Base-by-base conservation (phyloP, 805 yeast species). In the Pichia rugopelliculosa region DNA sequence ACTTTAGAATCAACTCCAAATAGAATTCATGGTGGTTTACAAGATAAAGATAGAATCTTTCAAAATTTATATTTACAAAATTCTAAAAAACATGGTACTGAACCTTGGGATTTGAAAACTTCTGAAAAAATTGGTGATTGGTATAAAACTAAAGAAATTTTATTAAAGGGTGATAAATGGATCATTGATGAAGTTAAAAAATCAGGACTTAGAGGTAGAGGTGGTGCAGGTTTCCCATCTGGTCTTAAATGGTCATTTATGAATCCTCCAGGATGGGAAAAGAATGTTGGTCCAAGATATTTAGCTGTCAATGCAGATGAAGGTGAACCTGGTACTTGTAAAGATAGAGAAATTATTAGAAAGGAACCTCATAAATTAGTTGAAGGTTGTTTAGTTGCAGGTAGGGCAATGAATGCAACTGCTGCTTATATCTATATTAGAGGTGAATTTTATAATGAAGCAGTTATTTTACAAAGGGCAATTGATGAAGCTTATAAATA, bases 241-340 rank as follows among this genome's bases (percentile, higher is more conserved):
- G 96, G 96, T 27, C 76, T 87, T 61, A 87, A 87, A 68, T 87
- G 95, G 95, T 84, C 93, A 22, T 87, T 87, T 64, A 87, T 87
- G 96, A 87, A 87, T 69, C 96, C 96, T 41, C 96, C 96, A 47
- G 93, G 93, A 50, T 87, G 96, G 96, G 95, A 87, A 53, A 87
- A 87, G 63, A 87, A 87, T 68, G 70, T 69, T 15, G 96, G 96
- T n/a, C 93, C 96, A 52, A 77, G 95, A 61, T 86, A 86, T 64
- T 75, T 87, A 57, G 95, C 87, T 42, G 88, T 87, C 59, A 87
- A 87, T 67, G 96, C 96, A 47, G 96, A 87, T 71, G 96, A 87
- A 70, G 96, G 96, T 59, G 96, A 87, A 69, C 96, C 96, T 13
- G 96, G 96, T 52, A 87, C 96, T 44, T 87, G 96, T 69, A 87